Evolutionary conservation across 495 filamentous ascomycete species (phyloP).

Genomic region (Cercophora newfieldiana): DNA sequence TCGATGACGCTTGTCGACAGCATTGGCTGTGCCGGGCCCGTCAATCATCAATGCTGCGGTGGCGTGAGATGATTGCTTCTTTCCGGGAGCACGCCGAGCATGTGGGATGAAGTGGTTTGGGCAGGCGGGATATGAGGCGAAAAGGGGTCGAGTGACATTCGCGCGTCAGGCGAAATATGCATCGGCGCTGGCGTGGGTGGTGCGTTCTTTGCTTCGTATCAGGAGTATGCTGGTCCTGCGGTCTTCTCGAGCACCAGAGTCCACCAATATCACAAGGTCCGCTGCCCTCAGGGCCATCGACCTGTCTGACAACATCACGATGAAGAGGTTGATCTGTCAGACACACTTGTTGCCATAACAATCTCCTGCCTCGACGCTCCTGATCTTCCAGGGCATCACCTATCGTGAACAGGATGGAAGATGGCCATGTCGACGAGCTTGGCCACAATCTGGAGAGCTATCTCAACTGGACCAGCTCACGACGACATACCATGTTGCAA

Average conservation of each 20-base stretch:
- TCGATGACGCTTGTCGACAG: conserved; percentile 11
- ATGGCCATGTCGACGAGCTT: too few relatives aligned
- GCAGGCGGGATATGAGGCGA: not conserved
- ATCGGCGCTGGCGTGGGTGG: not conserved
- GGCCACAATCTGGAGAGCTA: too few relatives aligned
- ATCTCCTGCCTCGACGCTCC: too few relatives aligned
- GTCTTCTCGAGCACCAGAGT: not conserved
- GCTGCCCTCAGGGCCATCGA: too few relatives aligned
- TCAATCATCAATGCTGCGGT: conserved; percentile 18
- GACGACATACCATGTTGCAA: too few relatives aligned
- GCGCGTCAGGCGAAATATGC: conserved; percentile 1
- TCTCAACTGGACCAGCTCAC: too few relatives aligned
- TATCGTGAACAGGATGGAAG: too few relatives aligned
- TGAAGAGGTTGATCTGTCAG: too few relatives aligned
- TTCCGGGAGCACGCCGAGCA: not conserved
- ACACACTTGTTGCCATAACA: too few relatives aligned
- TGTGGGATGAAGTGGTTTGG: not conserved
- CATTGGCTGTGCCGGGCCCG: conserved; percentile 8
- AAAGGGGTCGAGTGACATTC: not conserved
- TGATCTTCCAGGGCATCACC: too few relatives aligned
- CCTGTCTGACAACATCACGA: too few relatives aligned
- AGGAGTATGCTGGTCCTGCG: not conserved
- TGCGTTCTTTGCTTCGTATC: not conserved
- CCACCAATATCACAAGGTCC: too few relatives aligned
- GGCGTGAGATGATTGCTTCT: conserved; percentile 29